Conservation (phyloP, 2,329 filamentous ascomycete species). For the Botrytis deweyae region DNA sequence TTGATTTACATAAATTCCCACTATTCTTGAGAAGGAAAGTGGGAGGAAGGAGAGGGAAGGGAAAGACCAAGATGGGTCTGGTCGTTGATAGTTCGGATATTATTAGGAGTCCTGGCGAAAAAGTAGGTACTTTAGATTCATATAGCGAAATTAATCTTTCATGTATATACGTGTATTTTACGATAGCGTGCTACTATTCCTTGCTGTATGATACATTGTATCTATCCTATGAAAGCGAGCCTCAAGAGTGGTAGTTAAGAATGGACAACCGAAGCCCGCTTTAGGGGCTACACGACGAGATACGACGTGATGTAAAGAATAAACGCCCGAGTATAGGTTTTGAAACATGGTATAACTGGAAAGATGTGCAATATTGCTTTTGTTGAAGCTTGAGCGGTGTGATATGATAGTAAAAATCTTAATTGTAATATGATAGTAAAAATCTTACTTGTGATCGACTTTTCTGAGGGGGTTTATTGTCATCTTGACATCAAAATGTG, state of each 20-base stretch:
- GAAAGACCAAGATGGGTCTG: background rate
- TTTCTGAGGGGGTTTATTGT: background rate
- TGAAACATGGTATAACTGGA: background rate
- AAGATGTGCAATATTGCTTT: conserved; percentile 4
- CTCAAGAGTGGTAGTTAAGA: background rate
- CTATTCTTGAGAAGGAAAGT: conserved; percentile 13
- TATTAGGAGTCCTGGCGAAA: background rate
- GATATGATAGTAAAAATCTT: background rate
- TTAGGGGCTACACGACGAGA: background rate
- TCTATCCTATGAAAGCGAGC: background rate
- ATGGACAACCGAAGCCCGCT: background rate
- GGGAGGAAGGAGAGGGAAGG: background rate
- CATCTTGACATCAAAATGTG: background rate
- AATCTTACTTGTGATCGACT: background rate
- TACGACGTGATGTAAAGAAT: background rate
- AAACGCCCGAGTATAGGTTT: background rate
- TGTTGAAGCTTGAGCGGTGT: background rate
- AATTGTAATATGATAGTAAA: background rate
- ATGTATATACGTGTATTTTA: background rate
- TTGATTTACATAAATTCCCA: background rate
- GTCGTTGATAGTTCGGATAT: background rate
- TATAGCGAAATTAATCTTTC: background rate
- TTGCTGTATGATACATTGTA: no score
- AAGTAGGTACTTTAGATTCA: background rate
- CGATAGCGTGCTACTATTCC: background rate